These are phyloP conservation scores for Torulaspora franciscae DNA, from an alignment of 805 yeast species.

Conservation along the genomic window DNA sequence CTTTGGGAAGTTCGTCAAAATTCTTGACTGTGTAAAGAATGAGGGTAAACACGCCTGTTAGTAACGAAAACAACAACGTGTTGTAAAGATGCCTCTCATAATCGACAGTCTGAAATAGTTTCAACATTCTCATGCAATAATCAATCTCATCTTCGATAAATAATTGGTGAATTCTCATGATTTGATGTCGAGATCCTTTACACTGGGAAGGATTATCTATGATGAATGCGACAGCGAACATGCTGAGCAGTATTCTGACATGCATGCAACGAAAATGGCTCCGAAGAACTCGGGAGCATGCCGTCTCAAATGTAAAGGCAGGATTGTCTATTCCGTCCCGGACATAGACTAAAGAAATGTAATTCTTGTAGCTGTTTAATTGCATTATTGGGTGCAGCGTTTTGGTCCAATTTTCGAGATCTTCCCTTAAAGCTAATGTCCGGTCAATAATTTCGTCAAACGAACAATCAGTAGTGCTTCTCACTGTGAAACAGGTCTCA, in stretches of 20 bases:
- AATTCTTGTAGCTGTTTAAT: constrained; percentile 22
- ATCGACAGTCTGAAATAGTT: constrained; percentile 18
- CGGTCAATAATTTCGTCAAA: constrained; percentile 26
- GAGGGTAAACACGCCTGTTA: constrained; percentile 25
- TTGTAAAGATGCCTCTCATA: constrained; percentile 24
- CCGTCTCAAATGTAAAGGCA: constrained; percentile 18
- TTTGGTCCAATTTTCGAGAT: constrained; percentile 23
- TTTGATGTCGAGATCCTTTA: constrained; percentile 15
- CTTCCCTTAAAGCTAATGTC: constrained; percentile 15
- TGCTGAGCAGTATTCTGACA: constrained; percentile 17
- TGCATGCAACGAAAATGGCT: constrained; percentile 25
- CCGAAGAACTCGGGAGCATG: constrained; percentile 22
- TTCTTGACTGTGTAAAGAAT: constrained; percentile 20
- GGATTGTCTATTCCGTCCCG: constrained; percentile 19
- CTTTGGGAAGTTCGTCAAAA: constrained; percentile 15
- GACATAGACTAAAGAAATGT: constrained; percentile 19
- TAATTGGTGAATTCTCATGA: constrained; percentile 13
- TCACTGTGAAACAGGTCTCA: constrained; percentile 21
- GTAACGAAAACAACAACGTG: constrained; percentile 21
- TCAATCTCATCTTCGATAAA: constrained; percentile 14
- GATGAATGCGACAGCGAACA: constrained; percentile 23
- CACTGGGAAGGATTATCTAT: constrained; percentile 21
- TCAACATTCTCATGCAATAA: constrained; percentile 18
- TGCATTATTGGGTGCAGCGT: constrained; percentile 24
- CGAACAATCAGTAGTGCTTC: constrained; percentile 13